Conservation (phyloP, 805 yeast species). For the Monosporozyma aquatica region DNA sequence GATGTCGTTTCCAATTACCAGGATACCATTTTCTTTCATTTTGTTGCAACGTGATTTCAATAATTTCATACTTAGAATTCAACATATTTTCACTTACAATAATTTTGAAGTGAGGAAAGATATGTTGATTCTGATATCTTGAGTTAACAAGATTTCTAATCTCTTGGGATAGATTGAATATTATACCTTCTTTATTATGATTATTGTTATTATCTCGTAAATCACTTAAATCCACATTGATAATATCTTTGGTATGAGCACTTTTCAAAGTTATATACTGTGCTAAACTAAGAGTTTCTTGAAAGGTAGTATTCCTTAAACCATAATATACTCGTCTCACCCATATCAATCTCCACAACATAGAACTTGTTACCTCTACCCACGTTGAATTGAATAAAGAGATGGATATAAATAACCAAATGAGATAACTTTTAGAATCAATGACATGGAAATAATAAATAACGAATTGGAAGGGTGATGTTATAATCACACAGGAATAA, state of each 20-base stretch:
- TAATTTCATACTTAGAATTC: slow-evolving; percentile 6
- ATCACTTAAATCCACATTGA: neutral
- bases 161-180: neutral
- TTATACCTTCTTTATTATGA: neutral
- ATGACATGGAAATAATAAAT: slow-evolving; percentile 9
- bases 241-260: neutral
- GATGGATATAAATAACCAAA: slow-evolving; percentile 6
- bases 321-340: slow-evolving; percentile 14
- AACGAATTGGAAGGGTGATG: slow-evolving; percentile 17
- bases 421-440: slow-evolving; percentile 10
- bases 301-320: neutral
- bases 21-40: slow-evolving; percentile 27
- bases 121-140: neutral
- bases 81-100: neutral
- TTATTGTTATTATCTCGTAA: neutral
- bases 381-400: slow-evolving; percentile 21
- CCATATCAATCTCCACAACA: slow-evolving; percentile 22
- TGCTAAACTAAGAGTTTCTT: neutral
- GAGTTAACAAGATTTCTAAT: neutral
- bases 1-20: slow-evolving; percentile 16
- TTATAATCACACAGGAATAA: slow-evolving; percentile 2
- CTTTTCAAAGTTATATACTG: neutral
- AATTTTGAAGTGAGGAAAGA: neutral
- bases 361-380: slow-evolving; percentile 21
- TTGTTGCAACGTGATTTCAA: slow-evolving; percentile 21